Conservation (phyloP, 2,329 filamentous ascomycete species). For the Fusarium sarcochroum region DNA sequence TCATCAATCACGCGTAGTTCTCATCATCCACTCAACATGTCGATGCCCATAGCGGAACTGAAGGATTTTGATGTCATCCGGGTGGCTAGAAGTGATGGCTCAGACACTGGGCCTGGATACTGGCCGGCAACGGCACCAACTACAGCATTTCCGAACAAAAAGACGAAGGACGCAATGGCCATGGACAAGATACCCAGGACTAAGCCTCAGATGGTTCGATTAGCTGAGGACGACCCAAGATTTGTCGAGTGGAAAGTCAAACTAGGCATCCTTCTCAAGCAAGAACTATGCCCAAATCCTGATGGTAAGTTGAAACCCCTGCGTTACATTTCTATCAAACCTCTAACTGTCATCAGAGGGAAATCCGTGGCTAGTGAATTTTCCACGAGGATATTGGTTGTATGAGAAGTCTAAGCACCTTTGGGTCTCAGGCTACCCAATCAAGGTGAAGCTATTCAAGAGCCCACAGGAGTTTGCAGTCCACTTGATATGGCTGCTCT, state of each 20-base stretch:
- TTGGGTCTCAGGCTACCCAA: constrained; percentile 64
- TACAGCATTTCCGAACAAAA: constrained; percentile 52
- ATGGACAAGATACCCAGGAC: constrained; percentile 55
- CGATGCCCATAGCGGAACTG: constrained; percentile 50
- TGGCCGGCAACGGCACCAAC: constrained; percentile 55
- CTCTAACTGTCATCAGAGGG: constrained; percentile 52
- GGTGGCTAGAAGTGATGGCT: constrained; percentile 62
- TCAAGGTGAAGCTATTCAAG: constrained; percentile 64
- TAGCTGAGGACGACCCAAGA: constrained; percentile 60
- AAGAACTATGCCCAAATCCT: constrained; percentile 59
- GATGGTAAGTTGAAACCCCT: constrained; percentile 51
- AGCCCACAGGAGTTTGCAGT: constrained; percentile 67
- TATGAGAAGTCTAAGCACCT: constrained; percentile 65
- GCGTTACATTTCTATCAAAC: background rate
- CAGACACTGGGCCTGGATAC: constrained; percentile 61
- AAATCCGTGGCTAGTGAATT: constrained; percentile 61
- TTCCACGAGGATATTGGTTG: constrained; percentile 62
- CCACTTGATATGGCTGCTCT: constrained; percentile 67
- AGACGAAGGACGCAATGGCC: constrained; percentile 52
- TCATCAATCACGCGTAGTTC: background rate
- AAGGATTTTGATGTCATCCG: constrained; percentile 60
- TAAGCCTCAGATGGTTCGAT: constrained; percentile 60
- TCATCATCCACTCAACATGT: background rate
- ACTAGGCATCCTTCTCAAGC: constrained; percentile 61
- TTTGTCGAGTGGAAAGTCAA: constrained; percentile 63